Base-by-base conservation (phyloP, 139 green algal genomes). In the Zygnema circumcarinatum region DNA sequence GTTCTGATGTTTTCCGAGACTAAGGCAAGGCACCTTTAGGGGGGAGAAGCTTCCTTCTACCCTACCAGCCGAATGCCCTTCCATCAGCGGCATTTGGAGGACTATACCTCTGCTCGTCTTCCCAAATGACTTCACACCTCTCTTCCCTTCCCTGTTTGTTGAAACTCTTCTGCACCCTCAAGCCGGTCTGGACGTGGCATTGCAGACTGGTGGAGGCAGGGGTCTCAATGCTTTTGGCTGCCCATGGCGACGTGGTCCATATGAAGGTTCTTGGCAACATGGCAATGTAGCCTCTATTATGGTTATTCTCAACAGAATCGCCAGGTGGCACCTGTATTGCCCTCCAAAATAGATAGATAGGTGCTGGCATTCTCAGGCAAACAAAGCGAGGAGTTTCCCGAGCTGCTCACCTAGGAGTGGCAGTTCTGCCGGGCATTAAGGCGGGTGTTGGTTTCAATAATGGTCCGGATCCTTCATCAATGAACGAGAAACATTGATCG, bases 211-310 rank as follows among this genome's bases (percentile, higher is more conserved):
- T 81, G 74, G 74, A 81, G 74, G 39, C 39, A 67, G 74, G 74
- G 29, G 74, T 81, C 39, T 69, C 74, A 21, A 53, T 53, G 47
- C 39, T 81, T 22, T 69, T 81, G 74, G 74, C 42, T 47, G 47
- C 39, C 74, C 74, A 81, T 3, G 74, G 74, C 29, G 74, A 53
- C 31, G 74, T 32, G n/a, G 47, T 81, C 31, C 74, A 81, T 81
- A 53, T 32, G 39, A 81, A 81, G 31, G 74, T 81, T 81, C 31
- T 81, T 69, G 74, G 74, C n/a, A 81, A 81, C 74, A 53, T 81
- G 74, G 31, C 32, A 81, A 62, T 62, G 16, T 62, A 62, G n/a
- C n/a, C n/a, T n/a, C n/a, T n/a, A n/a, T n/a, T n/a, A n/a, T n/a
- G n/a, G n/a, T n/a, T n/a, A n/a, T n/a, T n/a, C n/a, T n/a, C n/a